Base-by-base conservation (phyloP, 2,329 filamentous ascomycete species). In the Zymoseptoria tritici region DNA sequence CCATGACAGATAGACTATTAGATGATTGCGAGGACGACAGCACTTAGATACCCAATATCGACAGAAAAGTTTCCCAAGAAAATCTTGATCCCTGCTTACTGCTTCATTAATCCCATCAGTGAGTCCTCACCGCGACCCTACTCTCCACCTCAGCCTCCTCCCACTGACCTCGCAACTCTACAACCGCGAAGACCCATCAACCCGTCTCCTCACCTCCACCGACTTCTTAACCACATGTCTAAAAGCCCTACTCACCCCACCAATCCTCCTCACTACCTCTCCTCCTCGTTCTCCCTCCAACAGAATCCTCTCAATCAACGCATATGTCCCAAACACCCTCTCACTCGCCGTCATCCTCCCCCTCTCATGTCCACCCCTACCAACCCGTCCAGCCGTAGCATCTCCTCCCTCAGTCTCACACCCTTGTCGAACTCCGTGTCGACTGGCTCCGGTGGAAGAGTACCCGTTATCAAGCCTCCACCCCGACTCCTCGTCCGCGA, bases 221-320 rank as follows among this genome's bases (percentile, higher is more conserved):
- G 36, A 46, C 36, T 16, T 46, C 36, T 16, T 46, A 6, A 46
- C 36, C 36, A 46, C 36, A 46, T 46, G 36, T 3, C 36, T 46
- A 6, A 13, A 46, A n/a, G 36, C 13, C 36, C 13, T 46, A n/a
- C 16, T n/a, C 1, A 46, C 36, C 13, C 36, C 36, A 16, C 36
- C 36, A 4, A 46, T 13, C 36, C 36, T 13, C 13, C 36, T 13
- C 5, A 46, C 13, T 16, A 46, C 6, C 13, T 46, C 36, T 16
- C 36, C 36, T 13, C 36, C 36, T 46, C 4, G 1, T 3, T 6
- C 36, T 2, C 16, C 36, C 36, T 13, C 16, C 16, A 61, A 54
- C 2, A 62, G 6, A 22, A 64, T 64, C 7, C 19, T 52, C 56
- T 64, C 62, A 2, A 62, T 42, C 3, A 64, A 16, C 24, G 56